Evolutionary conservation across 148 eudicot species (phyloP).

Genomic region (Salicornia ramosissima): DNA sequence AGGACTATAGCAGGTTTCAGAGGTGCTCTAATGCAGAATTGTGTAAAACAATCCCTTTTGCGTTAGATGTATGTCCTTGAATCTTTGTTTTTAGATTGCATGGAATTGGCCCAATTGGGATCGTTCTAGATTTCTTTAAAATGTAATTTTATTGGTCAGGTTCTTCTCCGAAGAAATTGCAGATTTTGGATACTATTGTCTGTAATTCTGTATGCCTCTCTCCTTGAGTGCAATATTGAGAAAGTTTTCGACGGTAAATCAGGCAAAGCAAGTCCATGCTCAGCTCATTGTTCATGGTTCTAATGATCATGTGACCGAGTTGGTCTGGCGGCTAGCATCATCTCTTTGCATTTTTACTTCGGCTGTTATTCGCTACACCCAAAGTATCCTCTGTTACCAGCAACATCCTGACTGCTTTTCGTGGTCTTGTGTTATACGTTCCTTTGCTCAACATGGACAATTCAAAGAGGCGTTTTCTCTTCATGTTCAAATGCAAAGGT

Average conservation of each 20-base stretch:
- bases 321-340: conserved; percentile 34
- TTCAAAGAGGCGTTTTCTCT: conserved; percentile 54
- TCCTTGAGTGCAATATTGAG: conserved; percentile 38
- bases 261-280: conserved; percentile 68
- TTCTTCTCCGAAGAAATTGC: background rate
- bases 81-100: background rate
- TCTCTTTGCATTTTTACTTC: conserved; percentile 25
- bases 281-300: conserved; percentile 41
- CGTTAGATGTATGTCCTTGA: background rate
- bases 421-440: conserved; percentile 46
- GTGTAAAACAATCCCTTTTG: background rate
- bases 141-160: background rate
- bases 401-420: conserved; percentile 40
- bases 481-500: conserved; percentile 45
- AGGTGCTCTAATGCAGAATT: background rate
- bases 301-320: conserved; percentile 31
- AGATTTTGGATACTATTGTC: background rate
- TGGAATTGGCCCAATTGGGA: background rate
- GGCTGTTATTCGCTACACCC: conserved; percentile 28
- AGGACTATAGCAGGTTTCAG: background rate
- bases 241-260: conserved; percentile 36
- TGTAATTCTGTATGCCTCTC: conserved; percentile 37
- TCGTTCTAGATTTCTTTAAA: background rate
- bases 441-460: conserved; percentile 40
- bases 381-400: conserved; percentile 35